Evolutionary conservation across 805 yeast species (phyloP), one percentile per base, ranked within the genome.

Genomic region (Sporopachydermia quercuum): DNA sequence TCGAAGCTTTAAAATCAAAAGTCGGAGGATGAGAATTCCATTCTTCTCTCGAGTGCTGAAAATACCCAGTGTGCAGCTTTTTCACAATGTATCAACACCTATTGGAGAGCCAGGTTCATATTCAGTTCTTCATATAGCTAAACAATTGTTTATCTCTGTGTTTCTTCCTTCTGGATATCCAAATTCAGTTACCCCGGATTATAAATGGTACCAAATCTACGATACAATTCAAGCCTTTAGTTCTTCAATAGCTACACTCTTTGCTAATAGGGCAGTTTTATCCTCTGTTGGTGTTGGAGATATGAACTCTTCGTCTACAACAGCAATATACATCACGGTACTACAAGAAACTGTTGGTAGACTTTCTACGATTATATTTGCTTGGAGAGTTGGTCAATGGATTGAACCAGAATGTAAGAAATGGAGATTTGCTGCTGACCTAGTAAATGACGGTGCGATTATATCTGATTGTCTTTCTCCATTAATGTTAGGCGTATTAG

Each of bases 131-230:
- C 15, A 6, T 5, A 6, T 15, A 34, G 15, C 19, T 18, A 5
- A 47, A 15, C 57, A 53, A 39, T 37, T 45, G 19, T 42, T 55
- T 11, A 44, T 56, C 14, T 45, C 52, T 34, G 51, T 58, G 34
- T 57, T 57, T 41, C 46, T 57, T 37, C 62, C 62, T 15, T 53
- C 60, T 3, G 62, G 62, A 11, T 57, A 55, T 39, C 62, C 62
- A 6, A 46, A 51, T 34, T 47, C 57, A 34, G 62, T 57, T 19
- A 42, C 45, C 6, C 19, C 51, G 2, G 62, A 57, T 39, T 57
- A 57, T 38, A 43, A 51, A 15, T 50, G 51, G 36, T 57, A 57
- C 39, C 62, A 57, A 45, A 52, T 54, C n/a, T 57, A 45, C 40
- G 62, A 57, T 45, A 56, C 63, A 16, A 42, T 58, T 19, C 62